phyloP scores from a whole-genome alignment of 306 rosid species.

The Citrullus colocynthis region DNA sequence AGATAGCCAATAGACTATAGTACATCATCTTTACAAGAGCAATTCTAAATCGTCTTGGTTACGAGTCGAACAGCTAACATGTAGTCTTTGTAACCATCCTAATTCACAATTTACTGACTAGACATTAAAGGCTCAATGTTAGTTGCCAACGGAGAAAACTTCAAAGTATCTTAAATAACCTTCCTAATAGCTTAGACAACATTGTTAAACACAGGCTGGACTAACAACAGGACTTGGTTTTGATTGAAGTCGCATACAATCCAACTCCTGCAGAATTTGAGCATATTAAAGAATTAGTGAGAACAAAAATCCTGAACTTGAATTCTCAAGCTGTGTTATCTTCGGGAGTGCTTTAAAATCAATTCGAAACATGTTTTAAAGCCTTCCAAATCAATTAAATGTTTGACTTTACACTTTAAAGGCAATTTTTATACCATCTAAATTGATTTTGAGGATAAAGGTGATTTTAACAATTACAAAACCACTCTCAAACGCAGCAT shows the following conservation, averaged over 20 bases:
- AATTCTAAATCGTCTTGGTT: background rate
- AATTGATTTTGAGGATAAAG: background rate
- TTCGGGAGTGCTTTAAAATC: background rate
- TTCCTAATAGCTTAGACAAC: slow-evolving; percentile 2
- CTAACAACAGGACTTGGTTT: slow-evolving; percentile 34
- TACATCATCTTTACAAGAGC: background rate
- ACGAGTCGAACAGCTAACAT: background rate
- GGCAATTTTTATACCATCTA: background rate
- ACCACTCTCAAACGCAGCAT: too few relatives aligned
- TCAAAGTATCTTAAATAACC: background rate
- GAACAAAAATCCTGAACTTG: background rate
- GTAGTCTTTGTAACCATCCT: background rate
- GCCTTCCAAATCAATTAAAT: background rate
- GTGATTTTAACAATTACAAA: background rate
- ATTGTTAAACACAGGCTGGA: slow-evolving; percentile 23
- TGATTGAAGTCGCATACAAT: slow-evolving; percentile 27
- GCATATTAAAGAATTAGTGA: background rate
- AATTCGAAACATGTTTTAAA: too few relatives aligned
- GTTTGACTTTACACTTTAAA: background rate
- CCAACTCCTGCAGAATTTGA: slow-evolving; percentile 37
- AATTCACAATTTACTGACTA: background rate
- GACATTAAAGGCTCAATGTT: background rate
- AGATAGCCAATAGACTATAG: background rate
- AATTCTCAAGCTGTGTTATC: background rate
- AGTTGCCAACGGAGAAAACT: background rate